Base-by-base conservation (phyloP, 2,329 filamentous ascomycete genomes). In the Penicillium brevicompactum region DNA sequence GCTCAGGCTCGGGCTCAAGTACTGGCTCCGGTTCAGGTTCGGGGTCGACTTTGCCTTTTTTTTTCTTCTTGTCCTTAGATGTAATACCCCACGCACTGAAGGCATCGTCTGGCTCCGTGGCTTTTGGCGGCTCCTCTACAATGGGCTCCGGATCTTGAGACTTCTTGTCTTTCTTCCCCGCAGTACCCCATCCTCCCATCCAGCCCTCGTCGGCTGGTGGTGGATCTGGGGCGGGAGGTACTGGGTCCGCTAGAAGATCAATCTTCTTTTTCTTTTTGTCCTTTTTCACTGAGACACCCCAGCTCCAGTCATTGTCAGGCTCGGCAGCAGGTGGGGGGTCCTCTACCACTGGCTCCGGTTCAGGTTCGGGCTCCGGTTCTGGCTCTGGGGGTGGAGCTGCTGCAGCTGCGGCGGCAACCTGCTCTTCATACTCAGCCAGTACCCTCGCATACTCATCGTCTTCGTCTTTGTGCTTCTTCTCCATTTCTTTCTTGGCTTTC, bases 121-220 rank as follows among this genome's bases (percentile, higher is more conserved):
- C 49, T 51, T 66, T 62, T 13, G 65, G 58, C 6, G 49, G 55
- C 4, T 59, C 64, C 44, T 61, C 61, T 21, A 61, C 46, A 13
- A 61, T 52, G 10, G 61, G 62, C 16, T 67, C 55, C 22, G 63
- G 52, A 27, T 60, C 61, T 57, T 62, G 64, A 9, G 68, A 68
- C 56, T 75, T 75, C 47, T 76, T 77, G 62, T 77, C 77, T 55
- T 74, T 70, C 58, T 74, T 72, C 13, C 59, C 63, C n/a, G 57
- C 24, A 27, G 62, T 61, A 31, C 64, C 66, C 69, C 69, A 73
- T 21, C 61, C 63, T 24, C 60, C 61, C 52, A 68, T 66, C 73
- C 73, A 75, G 50, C 72, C 71, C 32, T 73, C 71, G 13, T 76
- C 74, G 10, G 58, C 58, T 3, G 67, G 49, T 11, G 67, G 60